phyloP scores from a whole-genome alignment of 2,329 filamentous ascomycete species.

The Colletotrichum trifolii region DNA sequence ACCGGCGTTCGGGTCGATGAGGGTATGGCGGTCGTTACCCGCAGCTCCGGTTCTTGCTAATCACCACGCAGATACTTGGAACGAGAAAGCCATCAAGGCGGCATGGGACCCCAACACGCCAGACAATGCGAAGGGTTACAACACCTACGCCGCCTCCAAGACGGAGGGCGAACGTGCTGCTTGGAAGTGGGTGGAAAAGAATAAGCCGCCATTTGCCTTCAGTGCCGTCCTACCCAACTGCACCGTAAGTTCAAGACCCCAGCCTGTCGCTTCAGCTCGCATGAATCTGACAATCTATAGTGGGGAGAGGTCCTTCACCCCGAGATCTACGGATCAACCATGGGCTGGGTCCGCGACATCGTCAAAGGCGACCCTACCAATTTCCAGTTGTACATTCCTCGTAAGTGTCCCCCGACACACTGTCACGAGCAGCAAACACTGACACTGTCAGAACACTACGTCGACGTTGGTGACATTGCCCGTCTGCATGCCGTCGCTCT shows the following conservation, averaged over 20 bases:
- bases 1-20: conserved; percentile 35
- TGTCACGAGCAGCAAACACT: neutral
- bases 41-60: neutral
- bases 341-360: conserved; percentile 26
- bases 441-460: conserved; percentile 50
- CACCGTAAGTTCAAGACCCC: conserved; percentile 34
- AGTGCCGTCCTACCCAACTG: conserved; percentile 45
- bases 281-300: neutral
- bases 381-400: conserved; percentile 6
- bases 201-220: conserved; percentile 46
- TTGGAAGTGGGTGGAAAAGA: conserved; percentile 51
- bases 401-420: neutral
- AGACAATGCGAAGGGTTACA: conserved; percentile 36
- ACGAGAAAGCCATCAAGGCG: conserved; percentile 45
- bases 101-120: conserved; percentile 53
- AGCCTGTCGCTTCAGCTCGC: neutral
- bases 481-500: conserved; percentile 64
- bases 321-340: conserved; percentile 35
- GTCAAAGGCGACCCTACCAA: conserved; percentile 16
- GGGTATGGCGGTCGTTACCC: conserved; percentile 12
- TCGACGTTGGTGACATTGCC: conserved; percentile 61
- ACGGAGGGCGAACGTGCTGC: conserved; percentile 48
- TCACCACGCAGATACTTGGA: conserved; percentile 46
- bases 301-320: conserved; percentile 34
- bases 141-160: conserved; percentile 53